phyloP scores from a whole-genome alignment of 768 basidiomycete species.

The Butyriboletus loyo region DNA sequence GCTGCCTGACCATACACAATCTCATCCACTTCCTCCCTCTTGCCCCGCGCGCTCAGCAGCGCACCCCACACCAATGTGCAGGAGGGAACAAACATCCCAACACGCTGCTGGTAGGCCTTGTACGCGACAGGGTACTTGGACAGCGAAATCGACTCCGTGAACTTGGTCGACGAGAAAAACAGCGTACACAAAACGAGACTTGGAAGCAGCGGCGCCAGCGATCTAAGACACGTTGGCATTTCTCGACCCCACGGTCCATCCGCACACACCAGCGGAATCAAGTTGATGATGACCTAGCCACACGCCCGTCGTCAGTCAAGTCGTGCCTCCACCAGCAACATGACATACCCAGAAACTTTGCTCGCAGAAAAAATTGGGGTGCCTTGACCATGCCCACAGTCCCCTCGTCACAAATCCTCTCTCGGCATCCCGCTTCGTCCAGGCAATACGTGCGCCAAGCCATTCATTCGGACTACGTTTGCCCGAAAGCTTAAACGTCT shows the following conservation, averaged over 20 bases:
- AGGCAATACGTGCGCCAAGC: conserved; percentile 61
- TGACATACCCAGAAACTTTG: conserved; percentile 77
- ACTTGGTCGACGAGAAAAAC: conserved; percentile 73
- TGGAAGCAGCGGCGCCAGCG: conserved; percentile 45
- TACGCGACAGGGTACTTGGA: conserved; percentile 75
- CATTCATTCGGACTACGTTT: conserved; percentile 47
- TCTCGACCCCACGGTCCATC: conserved; percentile 24
- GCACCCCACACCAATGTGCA: conserved; percentile 44
- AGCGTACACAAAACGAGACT: conserved; percentile 62
- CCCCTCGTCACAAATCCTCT: conserved; percentile 86
- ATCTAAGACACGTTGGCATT: conserved; percentile 24
- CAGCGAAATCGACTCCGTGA: conserved; percentile 77
- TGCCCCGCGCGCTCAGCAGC: conserved; percentile 37
- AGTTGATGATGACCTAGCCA: conserved; percentile 59
- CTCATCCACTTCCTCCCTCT: conserved; percentile 36
- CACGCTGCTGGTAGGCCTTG: conserved; percentile 67
- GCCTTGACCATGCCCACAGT: conserved; percentile 82
- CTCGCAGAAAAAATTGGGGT: conserved; percentile 93
- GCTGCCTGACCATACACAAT: conserved; percentile 41
- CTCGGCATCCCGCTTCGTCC: conserved; percentile 63
- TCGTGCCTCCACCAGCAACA: neutral
- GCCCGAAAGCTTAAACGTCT: conserved; percentile 64
- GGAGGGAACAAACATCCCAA: conserved; percentile 72
- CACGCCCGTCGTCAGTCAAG: conserved; percentile 2
- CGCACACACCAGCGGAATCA: conserved; percentile 59